Evolutionary conservation across 805 yeast genomes (phyloP), one percentile per base, ranked within the genome.

Genomic region (Maudiozyma bulderi): DNA sequence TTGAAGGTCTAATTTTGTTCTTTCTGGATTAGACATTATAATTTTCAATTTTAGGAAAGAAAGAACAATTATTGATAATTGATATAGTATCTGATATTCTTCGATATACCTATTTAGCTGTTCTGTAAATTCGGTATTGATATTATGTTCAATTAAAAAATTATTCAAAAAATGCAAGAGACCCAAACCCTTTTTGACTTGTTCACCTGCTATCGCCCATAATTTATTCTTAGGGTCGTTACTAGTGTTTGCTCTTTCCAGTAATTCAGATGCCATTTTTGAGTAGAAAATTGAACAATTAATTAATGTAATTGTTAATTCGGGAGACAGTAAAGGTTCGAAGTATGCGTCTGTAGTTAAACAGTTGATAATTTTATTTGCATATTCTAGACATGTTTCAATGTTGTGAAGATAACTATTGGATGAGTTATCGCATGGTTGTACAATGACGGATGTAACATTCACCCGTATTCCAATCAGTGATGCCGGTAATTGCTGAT

Each of bases 11-110:
- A 61, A 46, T 30, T 59, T 61, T 29, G 60, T 61, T 43, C 54
- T 57, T 11, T 50, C 53, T 14, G 48, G 51, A 11, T 49, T 54
- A 29, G 60, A 58, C 33, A 65, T 44, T 44, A 54, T 54, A 1
- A 55, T 40, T 44, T 62, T 56, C 38, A 64, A 47, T 54, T 64
- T 65, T 8, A 66, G 55, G 9, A 65, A 47, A n/a, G 67, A 55
- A n/a, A 65, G 43, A n/a, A 58, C 52, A 5, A 65, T 54, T 3
- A 64, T 51, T 5, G 64, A 59, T 20, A 64, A 45, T 49, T 65
- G 66, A 43, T 65, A 67, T 20, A 60, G 28, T 40, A 62, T 38
- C 43, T 55, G 54, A 15, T 56, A 49, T 42, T 58, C 61, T 9
- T 44, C 39, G 1, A 39, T 46, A 50, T 55, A 13, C 20, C 53